Conservation (phyloP, 768 basidiomycete genomes). For the Psilocybe sp. region DNA sequence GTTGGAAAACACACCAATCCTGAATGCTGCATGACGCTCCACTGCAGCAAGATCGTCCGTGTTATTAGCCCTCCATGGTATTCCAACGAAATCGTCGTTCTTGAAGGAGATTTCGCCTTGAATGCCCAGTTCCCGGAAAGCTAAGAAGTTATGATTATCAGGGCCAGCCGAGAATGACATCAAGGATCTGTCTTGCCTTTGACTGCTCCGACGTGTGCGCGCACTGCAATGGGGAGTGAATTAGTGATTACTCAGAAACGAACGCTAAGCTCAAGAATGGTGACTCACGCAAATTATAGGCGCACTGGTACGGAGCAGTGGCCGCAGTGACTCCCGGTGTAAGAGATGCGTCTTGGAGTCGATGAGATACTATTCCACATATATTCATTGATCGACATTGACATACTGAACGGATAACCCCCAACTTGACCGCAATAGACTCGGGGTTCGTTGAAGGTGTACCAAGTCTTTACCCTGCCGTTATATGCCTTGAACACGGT, state of each 20-base stretch:
- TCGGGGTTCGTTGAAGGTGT: slow-evolving; percentile 52
- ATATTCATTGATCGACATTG: slow-evolving; percentile 5
- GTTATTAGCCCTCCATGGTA: slow-evolving; percentile 44
- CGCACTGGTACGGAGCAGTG: slow-evolving; percentile 42
- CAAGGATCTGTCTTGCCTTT: slow-evolving; percentile 28
- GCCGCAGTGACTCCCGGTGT: slow-evolving; percentile 40
- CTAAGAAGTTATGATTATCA: slow-evolving; percentile 12
- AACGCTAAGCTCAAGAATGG: neutral
- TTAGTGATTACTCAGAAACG: neutral
- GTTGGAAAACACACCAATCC: slow-evolving; percentile 47
- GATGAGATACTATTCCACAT: neutral
- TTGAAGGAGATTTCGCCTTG: slow-evolving; percentile 53
- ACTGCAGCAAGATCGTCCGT: slow-evolving; percentile 42
- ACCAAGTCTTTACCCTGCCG: slow-evolving; percentile 48
- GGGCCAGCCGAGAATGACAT: neutral
- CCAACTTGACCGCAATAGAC: slow-evolving; percentile 37
- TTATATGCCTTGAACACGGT: slow-evolving; percentile 48
- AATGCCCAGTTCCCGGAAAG: slow-evolving; percentile 46
- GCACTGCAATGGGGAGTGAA: slow-evolving; percentile 24
- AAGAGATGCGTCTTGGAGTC: slow-evolving; percentile 30
- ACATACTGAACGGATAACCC: slow-evolving; percentile 39
- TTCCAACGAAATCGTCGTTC: slow-evolving; percentile 47
- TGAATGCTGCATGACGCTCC: slow-evolving; percentile 49
- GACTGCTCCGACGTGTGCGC: slow-evolving; percentile 48
- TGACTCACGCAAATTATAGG: slow-evolving; percentile 39